phyloP scores from a whole-genome alignment of 257 asterid genomes.

The Linderniella brevidens region DNA sequence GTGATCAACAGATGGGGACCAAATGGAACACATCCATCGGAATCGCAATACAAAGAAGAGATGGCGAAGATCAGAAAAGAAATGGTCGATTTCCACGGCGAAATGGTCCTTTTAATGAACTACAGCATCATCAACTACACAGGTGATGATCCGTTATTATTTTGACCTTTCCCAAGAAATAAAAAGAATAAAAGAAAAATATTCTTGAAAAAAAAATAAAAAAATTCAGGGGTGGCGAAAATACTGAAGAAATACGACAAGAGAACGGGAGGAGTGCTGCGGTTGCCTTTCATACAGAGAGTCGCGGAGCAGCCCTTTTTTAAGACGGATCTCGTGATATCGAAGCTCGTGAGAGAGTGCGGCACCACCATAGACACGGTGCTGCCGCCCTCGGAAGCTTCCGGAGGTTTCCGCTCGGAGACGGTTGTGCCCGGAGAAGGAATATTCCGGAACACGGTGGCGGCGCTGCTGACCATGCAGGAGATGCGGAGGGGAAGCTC shows the following conservation, averaged over 20 bases:
- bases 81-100: constrained; percentile 89
- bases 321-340: constrained; percentile 50
- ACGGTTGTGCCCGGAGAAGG: constrained; percentile 45
- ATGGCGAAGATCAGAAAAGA: constrained; percentile 57
- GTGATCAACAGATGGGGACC: constrained; percentile 35
- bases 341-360: constrained; percentile 81
- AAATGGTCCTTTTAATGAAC: constrained; percentile 76
- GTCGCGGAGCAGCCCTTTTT: constrained; percentile 70
- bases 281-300: constrained; percentile 59
- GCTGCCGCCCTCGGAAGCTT: constrained; percentile 29
- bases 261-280: constrained; percentile 70
- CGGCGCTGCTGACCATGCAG: constrained; percentile 71
- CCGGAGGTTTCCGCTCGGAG: constrained; percentile 2
- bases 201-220: not conserved
- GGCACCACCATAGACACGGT: constrained; percentile 54
- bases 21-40: constrained; percentile 29
- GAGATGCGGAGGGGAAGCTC: constrained; percentile 90
- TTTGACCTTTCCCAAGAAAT: constrained; percentile 1
- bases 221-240: constrained; percentile 78
- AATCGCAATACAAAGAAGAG: constrained; percentile 30
- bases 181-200: not conserved
- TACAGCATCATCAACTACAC: constrained; percentile 62
- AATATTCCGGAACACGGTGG: constrained; percentile 67
- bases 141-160: constrained; percentile 9
- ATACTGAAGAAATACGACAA: constrained; percentile 85